A percentile compares a stretch with the other conserved stretches of the same genome.
phyloP scores from a whole-genome alignment of 2,329 filamentous ascomycete species.

The Exophiala phaeomuriformis region DNA sequence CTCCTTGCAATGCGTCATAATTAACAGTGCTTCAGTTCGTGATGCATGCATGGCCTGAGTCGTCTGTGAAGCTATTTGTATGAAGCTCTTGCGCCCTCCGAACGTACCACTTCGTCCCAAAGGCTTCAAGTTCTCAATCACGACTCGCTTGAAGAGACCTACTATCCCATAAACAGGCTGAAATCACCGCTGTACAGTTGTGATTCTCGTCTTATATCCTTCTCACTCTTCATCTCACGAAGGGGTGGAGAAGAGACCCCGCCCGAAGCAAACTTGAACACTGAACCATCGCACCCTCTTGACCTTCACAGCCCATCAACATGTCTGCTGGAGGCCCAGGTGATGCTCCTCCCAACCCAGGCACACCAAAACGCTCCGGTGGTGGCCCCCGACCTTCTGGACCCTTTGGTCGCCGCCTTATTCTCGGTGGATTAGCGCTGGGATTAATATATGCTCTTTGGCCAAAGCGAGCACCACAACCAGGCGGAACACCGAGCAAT shows the following conservation, averaged over 20 bases:
- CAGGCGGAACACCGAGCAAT: slow-evolving; percentile 6
- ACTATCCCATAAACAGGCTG: too few relatives aligned
- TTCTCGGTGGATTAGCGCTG: slow-evolving; percentile 7
- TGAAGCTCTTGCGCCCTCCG: not conserved
- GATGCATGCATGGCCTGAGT: too few relatives aligned
- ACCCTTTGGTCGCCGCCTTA: slow-evolving; percentile 7
- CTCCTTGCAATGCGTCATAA: not conserved
- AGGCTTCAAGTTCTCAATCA: too few relatives aligned
- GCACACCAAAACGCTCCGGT: not conserved
- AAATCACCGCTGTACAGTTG: too few relatives aligned
- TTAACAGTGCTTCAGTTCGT: not conserved
- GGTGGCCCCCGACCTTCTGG: not conserved
- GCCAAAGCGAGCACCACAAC: slow-evolving; percentile 9
- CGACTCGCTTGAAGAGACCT: too few relatives aligned
- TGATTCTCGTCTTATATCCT: too few relatives aligned
- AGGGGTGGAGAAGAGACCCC: too few relatives aligned
- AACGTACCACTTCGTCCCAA: too few relatives aligned
- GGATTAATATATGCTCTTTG: slow-evolving; percentile 10
- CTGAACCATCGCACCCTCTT: not conserved
- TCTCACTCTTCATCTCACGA: too few relatives aligned
- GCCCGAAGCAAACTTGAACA: too few relatives aligned
- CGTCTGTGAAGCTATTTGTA: not conserved
- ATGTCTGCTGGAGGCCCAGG: slow-evolving; percentile 12
- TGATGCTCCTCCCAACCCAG: slow-evolving; percentile 6
- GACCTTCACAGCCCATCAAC: not conserved